Percentiles rank a stretch among this genome's conserved stretches.
phyloP scores from a whole-genome alignment of 2,329 filamentous ascomycete genomes.

The Byssoonygena ceratinophila region DNA sequence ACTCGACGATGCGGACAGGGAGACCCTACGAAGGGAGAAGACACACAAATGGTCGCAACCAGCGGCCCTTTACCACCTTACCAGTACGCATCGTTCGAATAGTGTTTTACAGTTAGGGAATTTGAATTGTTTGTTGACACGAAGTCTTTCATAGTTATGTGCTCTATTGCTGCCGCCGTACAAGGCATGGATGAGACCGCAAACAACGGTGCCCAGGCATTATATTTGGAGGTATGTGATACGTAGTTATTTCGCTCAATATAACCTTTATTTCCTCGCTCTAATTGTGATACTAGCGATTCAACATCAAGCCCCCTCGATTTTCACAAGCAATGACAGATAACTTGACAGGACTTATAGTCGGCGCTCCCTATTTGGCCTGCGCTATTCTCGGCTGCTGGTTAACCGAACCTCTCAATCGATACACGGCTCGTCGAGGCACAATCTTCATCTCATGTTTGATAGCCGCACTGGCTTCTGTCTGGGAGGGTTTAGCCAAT shows the following conservation, averaged over 20 bases:
- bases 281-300: slow-evolving; percentile 6
- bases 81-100: slow-evolving; percentile 20
- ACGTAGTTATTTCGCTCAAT: neutral
- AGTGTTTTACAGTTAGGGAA: slow-evolving; percentile 3
- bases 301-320: slow-evolving; percentile 14
- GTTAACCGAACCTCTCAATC: slow-evolving; percentile 40
- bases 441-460: slow-evolving; percentile 36
- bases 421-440: slow-evolving; percentile 37
- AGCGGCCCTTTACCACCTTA: slow-evolving; percentile 39
- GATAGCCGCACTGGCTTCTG: slow-evolving; percentile 33
- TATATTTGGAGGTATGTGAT: slow-evolving; percentile 25
- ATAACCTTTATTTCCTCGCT: neutral
- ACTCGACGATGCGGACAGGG: slow-evolving; percentile 37
- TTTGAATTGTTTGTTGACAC: neutral
- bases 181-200: slow-evolving; percentile 45
- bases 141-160: slow-evolving; percentile 31
- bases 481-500: slow-evolving; percentile 36
- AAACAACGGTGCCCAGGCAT: slow-evolving; percentile 38
- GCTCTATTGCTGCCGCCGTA: slow-evolving; percentile 45
- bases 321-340: slow-evolving; percentile 23
- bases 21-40: slow-evolving; percentile 35
- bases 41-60: slow-evolving; percentile 44
- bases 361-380: slow-evolving; percentile 38
- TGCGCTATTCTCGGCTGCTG: slow-evolving; percentile 40
- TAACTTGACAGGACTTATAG: slow-evolving; percentile 35